phyloP scores from a whole-genome alignment of 228 moss, liverwort and hornwort genomes.

The Sphagnum fallax region DNA sequence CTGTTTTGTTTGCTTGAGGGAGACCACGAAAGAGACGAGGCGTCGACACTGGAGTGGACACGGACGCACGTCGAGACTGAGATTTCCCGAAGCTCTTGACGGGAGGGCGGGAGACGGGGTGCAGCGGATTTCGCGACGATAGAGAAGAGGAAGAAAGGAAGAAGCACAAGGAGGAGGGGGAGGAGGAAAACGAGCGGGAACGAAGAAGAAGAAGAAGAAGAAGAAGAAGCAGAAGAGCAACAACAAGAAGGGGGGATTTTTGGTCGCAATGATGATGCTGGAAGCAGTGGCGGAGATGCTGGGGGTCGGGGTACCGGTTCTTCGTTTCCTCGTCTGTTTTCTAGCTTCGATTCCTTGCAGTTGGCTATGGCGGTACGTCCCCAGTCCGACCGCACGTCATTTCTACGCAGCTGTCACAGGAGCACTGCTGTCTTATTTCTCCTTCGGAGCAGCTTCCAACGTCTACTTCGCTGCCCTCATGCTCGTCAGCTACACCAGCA shows the following conservation, averaged over 20 bases:
- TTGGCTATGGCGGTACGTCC: slow-evolving; percentile 46
- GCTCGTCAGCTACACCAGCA: slow-evolving; percentile 27
- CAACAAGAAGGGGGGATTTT: neutral
- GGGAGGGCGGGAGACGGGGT: no score
- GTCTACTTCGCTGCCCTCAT: slow-evolving; percentile 42
- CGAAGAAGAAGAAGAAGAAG: no score
- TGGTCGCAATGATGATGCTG: slow-evolving; percentile 1
- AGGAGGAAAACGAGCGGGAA: no score
- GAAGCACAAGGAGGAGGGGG: no score
- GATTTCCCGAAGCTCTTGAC: no score
- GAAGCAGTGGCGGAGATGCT: slow-evolving; percentile 11
- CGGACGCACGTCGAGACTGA: no score
- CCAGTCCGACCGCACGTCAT: slow-evolving; percentile 23
- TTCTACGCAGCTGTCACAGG: slow-evolving; percentile 51
- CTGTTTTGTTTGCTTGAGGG: no score
- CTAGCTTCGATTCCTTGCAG: slow-evolving; percentile 39
- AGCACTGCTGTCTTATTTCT: slow-evolving; percentile 33
- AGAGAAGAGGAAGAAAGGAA: no score
- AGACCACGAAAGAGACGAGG: no score
- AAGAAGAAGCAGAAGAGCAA: neutral
- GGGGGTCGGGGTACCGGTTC: slow-evolving; percentile 26
- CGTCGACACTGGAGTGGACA: no score
- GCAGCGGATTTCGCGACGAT: no score
- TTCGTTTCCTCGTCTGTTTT: slow-evolving; percentile 41
- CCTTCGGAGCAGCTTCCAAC: slow-evolving; percentile 28